Evolutionary conservation across 768 basidiomycete species (phyloP), one percentile per base, ranked within the genome.

Genomic region (Mrakia hoshinonis): DNA sequence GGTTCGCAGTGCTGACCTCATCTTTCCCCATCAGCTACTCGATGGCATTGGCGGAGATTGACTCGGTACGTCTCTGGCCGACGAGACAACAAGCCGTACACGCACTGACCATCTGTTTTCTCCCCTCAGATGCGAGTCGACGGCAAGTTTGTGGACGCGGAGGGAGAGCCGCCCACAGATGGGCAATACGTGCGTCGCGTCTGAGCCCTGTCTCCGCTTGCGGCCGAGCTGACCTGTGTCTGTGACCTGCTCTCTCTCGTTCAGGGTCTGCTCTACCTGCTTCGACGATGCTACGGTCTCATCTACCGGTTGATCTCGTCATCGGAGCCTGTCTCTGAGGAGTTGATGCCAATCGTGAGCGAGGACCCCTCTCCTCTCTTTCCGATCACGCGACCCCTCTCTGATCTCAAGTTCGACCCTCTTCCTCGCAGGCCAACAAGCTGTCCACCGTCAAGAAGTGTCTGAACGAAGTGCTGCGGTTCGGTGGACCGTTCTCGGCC

Each of bases 181-280:
- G 95, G 96, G 12, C 96, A 99, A 88, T 96, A 91, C 79, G 96
- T 94, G n/a, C n/a, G n/a, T n/a, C n/a, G n/a, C n/a, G n/a, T n/a
- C n/a, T 43, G 43, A 43, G 43, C 15, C 43, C 43, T 43, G 29
- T 36, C 36, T 38, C 26, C n/a, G 36, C 15, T 11, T 54, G 13
- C 2, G 22, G 2, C 12, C 9, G 15, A 9, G 48, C 3, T 34
- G 31, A 29, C 7, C 7, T 20, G 0, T 15, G 2, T 43, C 39
- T 38, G 4, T 24, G n/a, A 11, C 51, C 31, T n/a, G 12, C 24
- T 62, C 39, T 61, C 31, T 10, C 26, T 4, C 22, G 22, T 68
- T n/a, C 52, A 72, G 70, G 72, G 72, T 22, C 67, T 73, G 31
- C 62, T 73, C 1, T 73, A 73, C 29, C 66, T 73, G 1, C 52